phyloP scores from a whole-genome alignment of 2,329 filamentous ascomycete genomes.

The Diaporthe capsici region DNA sequence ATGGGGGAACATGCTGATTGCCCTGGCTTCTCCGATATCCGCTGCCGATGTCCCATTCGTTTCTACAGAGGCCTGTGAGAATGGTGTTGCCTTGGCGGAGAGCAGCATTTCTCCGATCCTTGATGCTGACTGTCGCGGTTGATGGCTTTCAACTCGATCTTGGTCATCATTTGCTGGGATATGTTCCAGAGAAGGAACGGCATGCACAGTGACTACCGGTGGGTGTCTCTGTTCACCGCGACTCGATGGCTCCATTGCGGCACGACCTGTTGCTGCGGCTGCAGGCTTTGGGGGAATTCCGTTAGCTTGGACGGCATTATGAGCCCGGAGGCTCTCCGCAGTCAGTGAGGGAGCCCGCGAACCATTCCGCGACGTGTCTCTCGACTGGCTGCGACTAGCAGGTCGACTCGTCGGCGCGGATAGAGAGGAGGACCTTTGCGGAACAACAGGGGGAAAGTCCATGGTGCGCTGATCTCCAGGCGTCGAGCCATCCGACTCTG shows the following conservation, averaged over 20 bases:
- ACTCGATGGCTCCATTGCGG: constrained; percentile 20
- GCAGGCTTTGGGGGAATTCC: constrained; percentile 39
- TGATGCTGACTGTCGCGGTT: constrained; percentile 54
- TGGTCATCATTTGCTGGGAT: constrained; percentile 50
- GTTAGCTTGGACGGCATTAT: constrained; percentile 54
- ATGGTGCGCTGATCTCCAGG: constrained; percentile 67
- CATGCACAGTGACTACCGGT: constrained; percentile 48
- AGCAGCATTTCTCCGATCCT: constrained; percentile 64
- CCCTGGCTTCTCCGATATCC: constrained; percentile 74
- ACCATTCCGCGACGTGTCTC: constrained; percentile 53
- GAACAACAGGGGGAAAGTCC: constrained; percentile 72
- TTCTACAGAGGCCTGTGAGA: constrained; percentile 73
- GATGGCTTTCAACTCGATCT: constrained; percentile 13
- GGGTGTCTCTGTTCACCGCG: constrained; percentile 31
- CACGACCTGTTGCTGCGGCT: constrained; percentile 43
- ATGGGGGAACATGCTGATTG: constrained; percentile 73
- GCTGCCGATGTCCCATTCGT: constrained; percentile 72
- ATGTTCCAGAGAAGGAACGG: constrained; percentile 53
- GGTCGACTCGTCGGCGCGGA: constrained; percentile 72
- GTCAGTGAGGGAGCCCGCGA: constrained; percentile 70
- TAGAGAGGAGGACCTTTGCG: constrained; percentile 70
- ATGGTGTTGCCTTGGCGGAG: constrained; percentile 72
- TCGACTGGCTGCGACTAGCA: constrained; percentile 32
- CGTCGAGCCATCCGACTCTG: constrained; percentile 62
- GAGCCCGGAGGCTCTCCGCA: constrained; percentile 70